Evolutionary conservation across 2,329 filamentous ascomycete genomes (phyloP).

Genomic region (Neofusicoccum sp.): DNA sequence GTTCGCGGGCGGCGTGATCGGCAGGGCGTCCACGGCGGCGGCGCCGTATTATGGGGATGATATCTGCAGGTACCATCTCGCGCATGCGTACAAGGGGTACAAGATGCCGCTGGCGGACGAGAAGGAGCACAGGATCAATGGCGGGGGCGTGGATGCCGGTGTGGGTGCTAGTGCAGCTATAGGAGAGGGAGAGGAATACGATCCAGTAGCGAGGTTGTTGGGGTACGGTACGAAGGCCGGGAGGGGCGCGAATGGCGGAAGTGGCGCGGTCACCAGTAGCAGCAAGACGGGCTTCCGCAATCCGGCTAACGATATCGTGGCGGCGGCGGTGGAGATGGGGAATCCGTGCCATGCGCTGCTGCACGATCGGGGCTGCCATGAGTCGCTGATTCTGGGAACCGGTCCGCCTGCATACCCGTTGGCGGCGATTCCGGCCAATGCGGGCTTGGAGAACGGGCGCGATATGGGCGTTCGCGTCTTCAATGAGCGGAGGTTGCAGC

Average conservation of each 20-base stretch:
- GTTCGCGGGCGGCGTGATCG: neutral
- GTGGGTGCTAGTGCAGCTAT: no score
- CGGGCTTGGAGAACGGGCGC: no score
- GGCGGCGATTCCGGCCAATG: no score
- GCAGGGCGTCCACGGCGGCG: neutral
- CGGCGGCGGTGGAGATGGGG: neutral
- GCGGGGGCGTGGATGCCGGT: neutral
- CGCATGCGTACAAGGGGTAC: neutral
- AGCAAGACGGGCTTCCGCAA: neutral
- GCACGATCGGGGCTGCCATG: neutral
- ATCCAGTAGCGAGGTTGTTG: neutral
- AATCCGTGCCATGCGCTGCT: slow-evolving; percentile 4
- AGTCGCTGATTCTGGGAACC: neutral
- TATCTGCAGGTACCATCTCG: neutral
- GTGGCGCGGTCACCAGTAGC: neutral
- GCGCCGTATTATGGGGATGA: neutral
- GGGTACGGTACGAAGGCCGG: neutral
- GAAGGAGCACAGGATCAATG: neutral
- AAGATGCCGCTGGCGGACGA: neutral
- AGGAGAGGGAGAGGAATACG: neutral
- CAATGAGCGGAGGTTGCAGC: neutral
- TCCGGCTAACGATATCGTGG: neutral
- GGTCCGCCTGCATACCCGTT: no score
- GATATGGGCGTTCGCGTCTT: neutral
- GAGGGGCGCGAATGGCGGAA: neutral